Evolutionary conservation across 306 rosid genomes (phyloP).

Genomic region (Cajanus cajan): DNA sequence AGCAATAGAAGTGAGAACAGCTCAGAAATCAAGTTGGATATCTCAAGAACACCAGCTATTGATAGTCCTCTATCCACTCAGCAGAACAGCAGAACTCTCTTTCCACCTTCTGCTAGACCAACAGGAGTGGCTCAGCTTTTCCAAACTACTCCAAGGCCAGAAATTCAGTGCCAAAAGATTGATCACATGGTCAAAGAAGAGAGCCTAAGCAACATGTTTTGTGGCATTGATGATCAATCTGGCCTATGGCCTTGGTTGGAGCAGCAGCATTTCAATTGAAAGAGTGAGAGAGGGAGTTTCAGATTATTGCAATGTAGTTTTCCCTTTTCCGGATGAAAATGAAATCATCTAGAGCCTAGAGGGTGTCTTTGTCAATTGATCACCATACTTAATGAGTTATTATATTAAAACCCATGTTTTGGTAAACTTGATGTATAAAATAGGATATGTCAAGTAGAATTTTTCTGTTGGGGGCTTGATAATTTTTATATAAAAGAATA

Average conservation of each 20-base stretch:
- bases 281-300: neutral
- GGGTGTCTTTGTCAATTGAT: conserved; percentile 12
- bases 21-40: conserved; percentile 80
- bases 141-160: conserved; percentile 64
- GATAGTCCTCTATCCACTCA: conserved; percentile 72
- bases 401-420: conserved; percentile 41
- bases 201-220: conserved; percentile 78
- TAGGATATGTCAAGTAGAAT: conserved; percentile 46
- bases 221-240: conserved; percentile 81
- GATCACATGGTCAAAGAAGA: conserved; percentile 77
- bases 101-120: conserved; percentile 64
- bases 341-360: conserved; percentile 23
- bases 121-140: conserved; percentile 65
- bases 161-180: conserved; percentile 61
- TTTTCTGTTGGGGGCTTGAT: conserved; percentile 42
- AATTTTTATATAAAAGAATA: conserved; percentile 16
- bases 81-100: conserved; percentile 53
- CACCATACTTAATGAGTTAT: conserved; percentile 41
- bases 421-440: conserved; percentile 51
- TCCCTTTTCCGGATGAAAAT: conserved; percentile 5
- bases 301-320: conserved; percentile 15
- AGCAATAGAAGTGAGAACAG: conserved; percentile 91
- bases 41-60: conserved; percentile 72
- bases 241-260: conserved; percentile 97
- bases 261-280: conserved; percentile 76